Evolutionary conservation across 1,284 basidiomycete genomes (phyloP), one percentile per base, ranked within the genome.

Genomic region (Volvariella surrecta): DNA sequence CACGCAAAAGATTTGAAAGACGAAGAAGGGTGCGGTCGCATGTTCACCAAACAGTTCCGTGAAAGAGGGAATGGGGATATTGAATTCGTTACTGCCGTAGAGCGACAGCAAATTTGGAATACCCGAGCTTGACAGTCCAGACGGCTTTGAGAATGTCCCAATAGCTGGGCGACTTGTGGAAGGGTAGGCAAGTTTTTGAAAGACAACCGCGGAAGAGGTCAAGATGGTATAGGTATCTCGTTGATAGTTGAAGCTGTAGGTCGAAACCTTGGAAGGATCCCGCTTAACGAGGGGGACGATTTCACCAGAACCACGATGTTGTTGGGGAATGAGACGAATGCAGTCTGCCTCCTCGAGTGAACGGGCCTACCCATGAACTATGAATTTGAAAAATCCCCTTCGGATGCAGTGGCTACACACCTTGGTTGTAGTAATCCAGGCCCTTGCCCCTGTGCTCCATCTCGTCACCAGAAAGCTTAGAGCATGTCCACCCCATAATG

Each of bases 1-100:
- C 6, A 96, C 93, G 50, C 93, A 97, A 64, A 97, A 97, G 32
- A 97, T 70, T 65, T 97, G 91, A 64, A 96, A 95, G 21, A 95
- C 90, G 61, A 96, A 96, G 73, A 96, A 96, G 0, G 93, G 92
- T 0, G 68, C 68, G 1, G 91, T 92, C 2, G 92, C 89, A 57
- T 96, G 93, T 67, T 97, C 93, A 28, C 70, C 74, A 53, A 97
- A 95, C 28, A 97, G 76, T 53, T 89, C 84, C 4, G 75, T 71
- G 58, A 97, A 97, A 1, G 87, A 87, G 3, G 93, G 93, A 40
- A 97, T 89, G 1, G 94, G 93, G 50, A 97, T 94, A 59, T 95
- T 81, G 63, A 96, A 97, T 58, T 91, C 86, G 66, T 97, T 97
- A 55, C 82, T 80, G 48, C 92, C 92, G 57, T 90, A 97, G 22